Percentiles rank a stretch among this genome's conserved stretches.
These are phyloP conservation scores for Candida nanaspora DNA, from an alignment of 805 yeast species.

Conservation along the genomic window DNA sequence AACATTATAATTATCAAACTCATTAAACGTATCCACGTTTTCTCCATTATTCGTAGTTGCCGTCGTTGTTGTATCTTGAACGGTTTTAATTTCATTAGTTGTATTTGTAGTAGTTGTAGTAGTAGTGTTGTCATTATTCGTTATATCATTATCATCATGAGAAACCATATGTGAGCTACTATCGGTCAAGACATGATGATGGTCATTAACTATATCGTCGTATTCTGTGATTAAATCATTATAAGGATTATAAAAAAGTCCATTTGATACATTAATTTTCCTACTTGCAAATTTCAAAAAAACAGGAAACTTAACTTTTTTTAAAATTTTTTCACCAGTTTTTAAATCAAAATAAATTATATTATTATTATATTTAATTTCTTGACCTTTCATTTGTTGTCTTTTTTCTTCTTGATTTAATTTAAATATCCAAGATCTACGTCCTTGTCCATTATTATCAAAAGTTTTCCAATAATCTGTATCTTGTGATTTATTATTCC, in stretches of 20 bases:
- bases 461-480: constrained; percentile 39
- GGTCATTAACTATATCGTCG: constrained; percentile 25
- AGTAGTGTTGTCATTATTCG: background rate
- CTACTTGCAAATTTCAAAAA: constrained; percentile 47
- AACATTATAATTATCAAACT: constrained; percentile 15
- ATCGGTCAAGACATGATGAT: constrained; percentile 9
- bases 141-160: background rate
- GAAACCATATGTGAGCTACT: background rate
- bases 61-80: background rate
- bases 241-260: constrained; percentile 33
- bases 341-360: constrained; percentile 53
- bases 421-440: constrained; percentile 76
- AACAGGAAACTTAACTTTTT: constrained; percentile 36
- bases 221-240: constrained; percentile 1
- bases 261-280: constrained; percentile 49
- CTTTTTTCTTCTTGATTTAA: constrained; percentile 18
- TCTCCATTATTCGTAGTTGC: background rate
- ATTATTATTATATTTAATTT: constrained; percentile 23
- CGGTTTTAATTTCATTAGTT: background rate
- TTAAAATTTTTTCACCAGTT: constrained; percentile 53
- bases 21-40: background rate
- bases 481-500: constrained; percentile 10
- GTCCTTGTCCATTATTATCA: constrained; percentile 50
- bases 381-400: constrained; percentile 16
- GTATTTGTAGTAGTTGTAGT: background rate